These are phyloP conservation scores for Pseudogymnoascus sp. DNA, from an alignment of 2,329 filamentous ascomycete genomes.

Conservation along the genomic window DNA sequence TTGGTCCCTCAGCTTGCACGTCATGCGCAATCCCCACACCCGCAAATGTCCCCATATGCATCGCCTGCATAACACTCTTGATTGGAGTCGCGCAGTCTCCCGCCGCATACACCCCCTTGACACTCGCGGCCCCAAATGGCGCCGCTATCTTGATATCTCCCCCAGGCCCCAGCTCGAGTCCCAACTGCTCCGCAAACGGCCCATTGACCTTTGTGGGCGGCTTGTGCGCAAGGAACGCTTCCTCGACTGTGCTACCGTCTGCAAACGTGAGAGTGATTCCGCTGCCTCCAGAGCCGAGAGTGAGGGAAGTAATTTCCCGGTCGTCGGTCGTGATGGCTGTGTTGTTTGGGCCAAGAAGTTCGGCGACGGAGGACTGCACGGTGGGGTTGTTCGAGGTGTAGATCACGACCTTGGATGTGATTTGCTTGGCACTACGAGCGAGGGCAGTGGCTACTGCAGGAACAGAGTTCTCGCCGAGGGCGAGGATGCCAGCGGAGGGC, in stretches of 20 bases:
- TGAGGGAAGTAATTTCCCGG: background rate
- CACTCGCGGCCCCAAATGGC: constrained; percentile 43
- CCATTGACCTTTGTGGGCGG: background rate
- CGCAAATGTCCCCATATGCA: constrained; percentile 11
- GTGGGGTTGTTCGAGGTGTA: constrained; percentile 42
- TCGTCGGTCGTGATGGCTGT: background rate
- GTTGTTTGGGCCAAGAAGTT: background rate
- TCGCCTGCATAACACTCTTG: constrained; percentile 16
- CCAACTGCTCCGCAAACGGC: background rate
- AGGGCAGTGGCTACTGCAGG: constrained; percentile 33
- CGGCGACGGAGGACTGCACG: background rate
- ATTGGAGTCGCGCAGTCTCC: constrained; percentile 38
- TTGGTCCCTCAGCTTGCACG: background rate
- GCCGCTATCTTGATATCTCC: constrained; percentile 34
- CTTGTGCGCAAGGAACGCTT: background rate
- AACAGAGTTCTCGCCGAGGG: constrained; percentile 31
- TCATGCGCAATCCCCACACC: constrained; percentile 7
- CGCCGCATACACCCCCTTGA: constrained; percentile 45
- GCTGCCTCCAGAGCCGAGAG: background rate
- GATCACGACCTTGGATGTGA: constrained; percentile 40
- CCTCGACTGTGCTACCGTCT: background rate
- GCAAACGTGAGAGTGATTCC: background rate
- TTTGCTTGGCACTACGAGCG: constrained; percentile 37
- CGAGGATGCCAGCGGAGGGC: constrained; percentile 41
- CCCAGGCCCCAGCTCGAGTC: constrained; percentile 14